Percentiles rank a stretch among this genome's conserved stretches.
phyloP scores from a whole-genome alignment of 2,329 filamentous ascomycete species.

The Gnomoniopsis sp. region DNA sequence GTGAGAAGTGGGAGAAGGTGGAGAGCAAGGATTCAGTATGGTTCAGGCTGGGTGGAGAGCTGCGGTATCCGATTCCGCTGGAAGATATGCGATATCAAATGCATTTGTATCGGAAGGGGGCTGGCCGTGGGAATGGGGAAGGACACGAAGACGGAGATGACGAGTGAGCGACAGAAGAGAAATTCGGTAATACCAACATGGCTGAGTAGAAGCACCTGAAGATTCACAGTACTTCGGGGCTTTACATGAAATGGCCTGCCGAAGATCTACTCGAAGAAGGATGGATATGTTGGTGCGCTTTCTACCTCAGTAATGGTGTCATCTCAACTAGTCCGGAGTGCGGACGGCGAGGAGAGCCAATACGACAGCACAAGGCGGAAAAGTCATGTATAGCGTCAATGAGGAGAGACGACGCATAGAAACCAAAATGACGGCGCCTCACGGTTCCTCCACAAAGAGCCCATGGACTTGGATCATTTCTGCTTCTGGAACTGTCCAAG shows the following conservation, averaged over 20 bases:
- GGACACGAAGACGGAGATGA: background rate
- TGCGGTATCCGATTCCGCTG: slow-evolving; percentile 78
- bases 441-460: no score
- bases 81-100: slow-evolving; percentile 97
- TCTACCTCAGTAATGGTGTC: no score
- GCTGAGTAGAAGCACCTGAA: background rate
- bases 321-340: no score
- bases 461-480: no score
- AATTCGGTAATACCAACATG: background rate
- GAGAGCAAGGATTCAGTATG: slow-evolving; percentile 75
- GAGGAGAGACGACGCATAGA: no score
- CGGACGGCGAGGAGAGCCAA: no score
- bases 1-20: slow-evolving; percentile 67
- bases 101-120: slow-evolving; percentile 64
- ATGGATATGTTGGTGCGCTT: no score
- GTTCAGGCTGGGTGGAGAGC: slow-evolving; percentile 68
- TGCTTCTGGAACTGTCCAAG: no score
- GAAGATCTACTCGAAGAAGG: no score
- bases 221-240: background rate
- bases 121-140: background rate
- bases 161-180: background rate
- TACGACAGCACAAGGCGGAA: no score
- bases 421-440: no score
- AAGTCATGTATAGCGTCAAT: no score
- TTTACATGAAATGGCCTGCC: background rate